phyloP scores from a whole-genome alignment of 768 basidiomycete species.

The Cubamyces sp. region DNA sequence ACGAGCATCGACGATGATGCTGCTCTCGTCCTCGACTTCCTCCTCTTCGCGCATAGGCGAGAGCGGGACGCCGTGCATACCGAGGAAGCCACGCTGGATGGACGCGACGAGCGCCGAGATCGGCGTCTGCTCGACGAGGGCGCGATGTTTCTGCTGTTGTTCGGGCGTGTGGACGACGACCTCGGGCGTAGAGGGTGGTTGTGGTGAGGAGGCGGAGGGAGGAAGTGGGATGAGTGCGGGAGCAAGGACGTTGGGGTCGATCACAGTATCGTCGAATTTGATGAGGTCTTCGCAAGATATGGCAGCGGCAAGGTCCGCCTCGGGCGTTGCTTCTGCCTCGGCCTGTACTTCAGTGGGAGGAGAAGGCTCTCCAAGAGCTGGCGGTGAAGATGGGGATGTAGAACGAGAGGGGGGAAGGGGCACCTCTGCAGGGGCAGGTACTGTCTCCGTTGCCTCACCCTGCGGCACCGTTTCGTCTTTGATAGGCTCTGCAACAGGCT shows the following conservation, averaged over 20 bases:
- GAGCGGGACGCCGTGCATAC: slow-evolving; percentile 63
- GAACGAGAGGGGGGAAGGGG: slow-evolving; percentile 6
- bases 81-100: slow-evolving; percentile 71
- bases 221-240: too few relatives aligned
- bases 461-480: background rate
- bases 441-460: background rate
- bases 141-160: slow-evolving; percentile 3
- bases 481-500: background rate
- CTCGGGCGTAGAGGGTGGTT: background rate
- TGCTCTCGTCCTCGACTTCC: slow-evolving; percentile 20
- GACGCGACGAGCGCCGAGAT: slow-evolving; percentile 60
- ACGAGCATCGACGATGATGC: background rate
- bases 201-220: background rate
- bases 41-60: slow-evolving; percentile 43
- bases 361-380: background rate
- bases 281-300: background rate
- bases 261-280: too few relatives aligned
- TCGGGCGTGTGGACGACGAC: slow-evolving; percentile 6
- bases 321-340: background rate
- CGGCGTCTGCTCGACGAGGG: slow-evolving; percentile 48
- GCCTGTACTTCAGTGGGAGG: background rate
- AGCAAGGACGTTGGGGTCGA: too few relatives aligned
- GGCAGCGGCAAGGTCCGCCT: background rate
- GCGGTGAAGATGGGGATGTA: background rate
- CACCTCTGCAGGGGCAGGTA: slow-evolving; percentile 1